Percentiles rank a stretch among this genome's conserved stretches.
Evolutionary conservation across 176 grass and related monocot species (phyloP).

Genomic region (Cenchrus americanus): DNA sequence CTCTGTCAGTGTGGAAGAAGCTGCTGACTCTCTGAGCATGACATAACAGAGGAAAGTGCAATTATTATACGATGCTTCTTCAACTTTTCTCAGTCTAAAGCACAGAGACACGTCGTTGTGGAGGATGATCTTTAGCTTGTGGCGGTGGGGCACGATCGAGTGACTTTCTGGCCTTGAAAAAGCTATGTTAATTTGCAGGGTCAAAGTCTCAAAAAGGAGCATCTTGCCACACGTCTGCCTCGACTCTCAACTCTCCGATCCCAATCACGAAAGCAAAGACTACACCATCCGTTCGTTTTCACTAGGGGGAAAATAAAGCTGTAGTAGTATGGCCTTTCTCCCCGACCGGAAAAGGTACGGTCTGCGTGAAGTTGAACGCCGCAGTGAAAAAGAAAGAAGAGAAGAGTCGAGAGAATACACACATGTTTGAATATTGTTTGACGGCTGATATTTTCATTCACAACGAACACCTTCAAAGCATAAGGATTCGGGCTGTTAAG

Average conservation of each 20-base stretch:
- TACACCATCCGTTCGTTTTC: not conserved
- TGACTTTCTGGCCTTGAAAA: not conserved
- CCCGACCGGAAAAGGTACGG: not conserved
- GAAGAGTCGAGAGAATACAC: too few species aligned
- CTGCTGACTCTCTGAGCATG: not conserved
- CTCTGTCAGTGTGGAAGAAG: slow-evolving; percentile 11
- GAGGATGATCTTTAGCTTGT: slow-evolving; percentile 29
- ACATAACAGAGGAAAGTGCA: not conserved
- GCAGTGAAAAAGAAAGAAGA: too few species aligned
- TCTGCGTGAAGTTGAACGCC: not conserved
- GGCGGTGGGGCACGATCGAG: slow-evolving; percentile 1
- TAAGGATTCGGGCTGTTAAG: too few species aligned
- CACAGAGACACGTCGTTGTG: slow-evolving; percentile 27
- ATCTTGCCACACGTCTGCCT: not conserved
- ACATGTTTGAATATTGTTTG: too few species aligned
- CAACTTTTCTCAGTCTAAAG: slow-evolving; percentile 10
- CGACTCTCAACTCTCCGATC: not conserved
- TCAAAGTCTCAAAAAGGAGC: slow-evolving; percentile 29
- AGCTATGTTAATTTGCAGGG: not conserved
- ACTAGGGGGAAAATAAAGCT: not conserved
- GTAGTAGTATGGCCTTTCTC: not conserved
- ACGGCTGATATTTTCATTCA: too few species aligned
- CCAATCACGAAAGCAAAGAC: slow-evolving; percentile 27
- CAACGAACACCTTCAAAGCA: too few species aligned
- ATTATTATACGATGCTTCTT: not conserved